A percentile compares a stretch with the other conserved stretches of the same genome.
Evolutionary conservation across 441 rosid genomes (phyloP).

Genomic region (Jatropha podagrica): DNA sequence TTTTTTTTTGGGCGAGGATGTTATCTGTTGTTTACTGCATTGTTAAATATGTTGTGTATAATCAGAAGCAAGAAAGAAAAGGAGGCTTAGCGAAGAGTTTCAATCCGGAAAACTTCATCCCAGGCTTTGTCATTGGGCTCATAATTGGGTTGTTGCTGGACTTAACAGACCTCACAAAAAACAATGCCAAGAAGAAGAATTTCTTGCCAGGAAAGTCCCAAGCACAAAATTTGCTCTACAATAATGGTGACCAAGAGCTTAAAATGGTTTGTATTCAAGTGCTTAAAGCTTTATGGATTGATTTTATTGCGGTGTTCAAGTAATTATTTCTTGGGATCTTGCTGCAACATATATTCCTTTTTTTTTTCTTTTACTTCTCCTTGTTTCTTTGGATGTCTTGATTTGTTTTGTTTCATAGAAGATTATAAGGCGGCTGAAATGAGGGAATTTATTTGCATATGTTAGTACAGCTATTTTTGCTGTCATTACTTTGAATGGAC

Average conservation of each 20-base stretch:
- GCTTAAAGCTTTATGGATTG: neutral
- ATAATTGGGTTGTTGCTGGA: conserved; percentile 74
- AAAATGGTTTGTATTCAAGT: conserved; percentile 55
- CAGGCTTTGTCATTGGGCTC: conserved; percentile 84
- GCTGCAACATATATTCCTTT: neutral
- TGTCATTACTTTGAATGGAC: neutral
- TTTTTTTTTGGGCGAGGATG: neutral
- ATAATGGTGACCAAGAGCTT: conserved; percentile 61
- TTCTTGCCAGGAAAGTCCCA: conserved; percentile 54
- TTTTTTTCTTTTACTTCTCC: neutral
- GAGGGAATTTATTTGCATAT: conserved; percentile 4
- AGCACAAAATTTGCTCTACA: conserved; percentile 36
- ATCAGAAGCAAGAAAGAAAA: conserved; percentile 42
- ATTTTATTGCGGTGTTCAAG: neutral
- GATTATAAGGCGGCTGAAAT: neutral
- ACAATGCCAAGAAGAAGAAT: conserved; percentile 49
- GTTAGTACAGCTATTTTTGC: neutral
- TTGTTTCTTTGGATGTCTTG: neutral
- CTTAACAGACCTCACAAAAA: conserved; percentile 49
- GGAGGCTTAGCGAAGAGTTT: conserved; percentile 63
- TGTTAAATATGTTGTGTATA: neutral
- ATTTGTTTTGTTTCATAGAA: neutral
- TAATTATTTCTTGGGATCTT: neutral
- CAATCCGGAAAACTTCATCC: conserved; percentile 70
- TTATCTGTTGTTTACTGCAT: neutral